These are phyloP conservation scores for Boletellus deceptivus DNA, from an alignment of 1,284 basidiomycete genomes.

Conservation along the genomic window DNA sequence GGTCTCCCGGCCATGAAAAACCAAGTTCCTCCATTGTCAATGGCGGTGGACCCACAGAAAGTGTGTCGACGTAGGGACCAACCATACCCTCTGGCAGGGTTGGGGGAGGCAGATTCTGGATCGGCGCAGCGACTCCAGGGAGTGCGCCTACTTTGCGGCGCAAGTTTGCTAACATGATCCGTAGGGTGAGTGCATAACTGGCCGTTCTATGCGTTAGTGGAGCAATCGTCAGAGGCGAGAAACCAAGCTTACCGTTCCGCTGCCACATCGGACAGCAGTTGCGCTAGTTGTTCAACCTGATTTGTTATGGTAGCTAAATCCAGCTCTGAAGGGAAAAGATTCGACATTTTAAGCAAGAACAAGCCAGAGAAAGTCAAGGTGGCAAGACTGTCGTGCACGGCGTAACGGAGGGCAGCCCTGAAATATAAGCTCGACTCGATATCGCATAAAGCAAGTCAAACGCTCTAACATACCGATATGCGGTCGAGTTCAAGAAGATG, in stretches of 20 bases:
- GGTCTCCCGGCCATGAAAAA: slow-evolving; percentile 72
- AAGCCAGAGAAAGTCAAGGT: slow-evolving; percentile 90
- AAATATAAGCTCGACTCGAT: slow-evolving; percentile 4
- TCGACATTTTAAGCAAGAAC: slow-evolving; percentile 90
- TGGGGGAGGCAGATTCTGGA: slow-evolving; percentile 50
- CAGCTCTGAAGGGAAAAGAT: slow-evolving; percentile 78
- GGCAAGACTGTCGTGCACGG: slow-evolving; percentile 90
- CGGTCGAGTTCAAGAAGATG: slow-evolving; percentile 74
- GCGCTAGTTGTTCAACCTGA: slow-evolving; percentile 83
- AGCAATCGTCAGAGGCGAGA: not conserved
- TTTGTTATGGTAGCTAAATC: slow-evolving; percentile 70
- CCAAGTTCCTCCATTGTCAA: slow-evolving; percentile 83
- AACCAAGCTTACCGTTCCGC: slow-evolving; percentile 65
- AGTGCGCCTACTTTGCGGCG: slow-evolving; percentile 78
- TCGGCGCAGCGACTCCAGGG: slow-evolving; percentile 49
- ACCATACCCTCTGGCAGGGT: slow-evolving; percentile 55
- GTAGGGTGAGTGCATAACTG: slow-evolving; percentile 84
- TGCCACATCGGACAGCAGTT: slow-evolving; percentile 79
- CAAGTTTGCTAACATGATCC: slow-evolving; percentile 88
- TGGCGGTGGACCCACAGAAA: slow-evolving; percentile 50
- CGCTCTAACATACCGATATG: slow-evolving; percentile 58
- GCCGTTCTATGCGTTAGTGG: slow-evolving; percentile 9
- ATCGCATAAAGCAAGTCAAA: not conserved
- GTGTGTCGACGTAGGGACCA: slow-evolving; percentile 49
- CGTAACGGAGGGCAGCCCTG: slow-evolving; percentile 80